Conservation (phyloP, 2,329 filamentous ascomycete species). For the Calycina marina region DNA sequence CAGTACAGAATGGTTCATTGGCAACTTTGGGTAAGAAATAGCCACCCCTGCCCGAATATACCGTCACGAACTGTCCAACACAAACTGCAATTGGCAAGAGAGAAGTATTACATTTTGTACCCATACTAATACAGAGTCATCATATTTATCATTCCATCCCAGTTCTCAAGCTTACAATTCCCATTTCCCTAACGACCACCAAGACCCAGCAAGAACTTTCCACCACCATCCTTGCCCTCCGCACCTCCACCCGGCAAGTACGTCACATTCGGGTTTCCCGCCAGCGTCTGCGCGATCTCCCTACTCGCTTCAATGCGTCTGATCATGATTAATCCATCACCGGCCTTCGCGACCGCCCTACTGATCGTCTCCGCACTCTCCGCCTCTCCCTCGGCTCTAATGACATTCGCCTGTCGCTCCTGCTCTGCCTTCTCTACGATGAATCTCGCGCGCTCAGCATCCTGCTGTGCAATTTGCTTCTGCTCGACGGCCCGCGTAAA, state of each 20-base stretch:
- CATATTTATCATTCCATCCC: too few species aligned
- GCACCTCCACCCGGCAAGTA: conserved; percentile 75
- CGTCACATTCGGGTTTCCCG: conserved; percentile 85
- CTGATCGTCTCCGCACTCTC: conserved; percentile 92
- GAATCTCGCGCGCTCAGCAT: conserved; percentile 92
- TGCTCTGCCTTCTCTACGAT: conserved; percentile 98
- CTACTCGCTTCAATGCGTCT: conserved; percentile 92
- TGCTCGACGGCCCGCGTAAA: conserved; percentile 98
- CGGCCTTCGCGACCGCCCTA: conserved; percentile 83
- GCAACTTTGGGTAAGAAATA: too few species aligned
- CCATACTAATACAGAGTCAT: too few species aligned
- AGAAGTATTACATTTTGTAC: conserved; percentile 5
- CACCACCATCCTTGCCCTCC: conserved; percentile 33
- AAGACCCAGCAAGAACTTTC: conserved; percentile 53
- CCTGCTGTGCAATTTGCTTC: conserved; percentile 99
- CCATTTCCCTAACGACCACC: conserved; percentile 27
- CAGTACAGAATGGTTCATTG: too few species aligned
- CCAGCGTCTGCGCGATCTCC: conserved; percentile 85
- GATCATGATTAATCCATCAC: conserved; percentile 90
- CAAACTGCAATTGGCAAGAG: too few species aligned
- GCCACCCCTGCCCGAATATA: too few species aligned
- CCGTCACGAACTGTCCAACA: too few species aligned
- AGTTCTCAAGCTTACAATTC: too few species aligned
- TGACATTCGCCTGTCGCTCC: conserved; percentile 96
- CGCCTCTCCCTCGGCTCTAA: conserved; percentile 93